Conservation (phyloP, 768 basidiomycete genomes). For the Mrakia gelida region DNA sequence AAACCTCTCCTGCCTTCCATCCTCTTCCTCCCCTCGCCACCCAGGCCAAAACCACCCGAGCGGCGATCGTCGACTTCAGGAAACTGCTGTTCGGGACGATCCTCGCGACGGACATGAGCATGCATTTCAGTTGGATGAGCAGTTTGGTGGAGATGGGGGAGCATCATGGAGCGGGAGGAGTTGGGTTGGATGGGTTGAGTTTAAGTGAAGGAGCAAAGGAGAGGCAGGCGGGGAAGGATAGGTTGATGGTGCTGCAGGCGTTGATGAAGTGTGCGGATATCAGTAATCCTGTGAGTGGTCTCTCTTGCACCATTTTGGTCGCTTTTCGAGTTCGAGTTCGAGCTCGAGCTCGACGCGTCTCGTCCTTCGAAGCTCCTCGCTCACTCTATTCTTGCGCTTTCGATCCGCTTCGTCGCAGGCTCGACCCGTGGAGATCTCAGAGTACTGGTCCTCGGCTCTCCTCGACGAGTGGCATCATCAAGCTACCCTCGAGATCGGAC, state of each 20-base stretch:
- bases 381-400: too few species aligned
- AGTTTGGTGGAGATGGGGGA: constrained; percentile 52
- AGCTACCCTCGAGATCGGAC: constrained; percentile 73
- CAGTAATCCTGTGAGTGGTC: constrained; percentile 80
- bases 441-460: constrained; percentile 85
- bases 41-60: background rate
- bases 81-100: constrained; percentile 75
- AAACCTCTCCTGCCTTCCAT: background rate
- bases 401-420: constrained; percentile 58
- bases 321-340: background rate
- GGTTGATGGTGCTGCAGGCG: constrained; percentile 77
- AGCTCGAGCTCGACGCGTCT: background rate
- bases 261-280: constrained; percentile 98
- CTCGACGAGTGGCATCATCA: constrained; percentile 88
- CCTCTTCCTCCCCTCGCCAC: background rate
- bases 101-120: constrained; percentile 90
- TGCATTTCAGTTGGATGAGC: constrained; percentile 78
- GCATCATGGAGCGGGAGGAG: constrained; percentile 38
- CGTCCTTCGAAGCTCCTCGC: too few species aligned
- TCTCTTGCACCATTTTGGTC: background rate
- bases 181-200: too few species aligned
- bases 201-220: background rate
- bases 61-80: constrained; percentile 50
- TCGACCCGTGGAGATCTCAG: constrained; percentile 84
- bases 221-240: constrained; percentile 44